Evolutionary conservation across 2,329 filamentous ascomycete species (phyloP).

Genomic region (Rhynchosporium graminicola): DNA sequence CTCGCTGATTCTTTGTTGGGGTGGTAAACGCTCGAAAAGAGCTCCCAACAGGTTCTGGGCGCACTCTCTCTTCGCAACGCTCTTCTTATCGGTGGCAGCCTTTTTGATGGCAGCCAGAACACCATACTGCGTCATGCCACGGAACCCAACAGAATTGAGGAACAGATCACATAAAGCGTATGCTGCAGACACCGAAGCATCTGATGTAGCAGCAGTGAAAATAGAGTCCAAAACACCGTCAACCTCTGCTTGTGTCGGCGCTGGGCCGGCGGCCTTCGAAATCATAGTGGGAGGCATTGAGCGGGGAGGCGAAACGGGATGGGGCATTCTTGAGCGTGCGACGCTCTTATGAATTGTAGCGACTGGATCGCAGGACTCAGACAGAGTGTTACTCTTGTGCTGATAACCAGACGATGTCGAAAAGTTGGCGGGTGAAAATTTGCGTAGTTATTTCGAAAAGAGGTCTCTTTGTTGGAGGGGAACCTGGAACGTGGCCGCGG

Average conservation of each 20-base stretch:
- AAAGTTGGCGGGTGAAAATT: slow-evolving; percentile 27
- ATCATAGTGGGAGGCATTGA: slow-evolving; percentile 48
- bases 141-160: slow-evolving; percentile 64
- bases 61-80: slow-evolving; percentile 78
- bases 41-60: slow-evolving; percentile 94
- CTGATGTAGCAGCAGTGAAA: slow-evolving; percentile 59
- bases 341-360: slow-evolving; percentile 28
- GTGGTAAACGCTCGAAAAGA: slow-evolving; percentile 85
- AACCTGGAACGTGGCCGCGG: slow-evolving; percentile 36
- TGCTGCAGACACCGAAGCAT: slow-evolving; percentile 60
- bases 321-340: slow-evolving; percentile 48
- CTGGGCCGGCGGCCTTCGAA: slow-evolving; percentile 46
- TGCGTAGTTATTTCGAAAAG: slow-evolving; percentile 30
- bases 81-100: slow-evolving; percentile 92
- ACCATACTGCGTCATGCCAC: slow-evolving; percentile 62
- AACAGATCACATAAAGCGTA: slow-evolving; percentile 66
- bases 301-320: slow-evolving; percentile 45
- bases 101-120: slow-evolving; percentile 67
- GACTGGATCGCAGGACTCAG: slow-evolving; percentile 22
- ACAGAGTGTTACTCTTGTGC: slow-evolving; percentile 19
- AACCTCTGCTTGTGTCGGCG: slow-evolving; percentile 66
- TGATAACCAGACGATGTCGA: slow-evolving; percentile 8
- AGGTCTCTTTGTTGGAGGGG: slow-evolving; percentile 30
- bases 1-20: slow-evolving; percentile 76
- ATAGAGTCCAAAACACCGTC: slow-evolving; percentile 64